Percentiles rank a stretch among this genome's conserved stretches.
phyloP scores from a whole-genome alignment of 1,284 basidiomycete genomes.

The Coriolopsis trogii region DNA sequence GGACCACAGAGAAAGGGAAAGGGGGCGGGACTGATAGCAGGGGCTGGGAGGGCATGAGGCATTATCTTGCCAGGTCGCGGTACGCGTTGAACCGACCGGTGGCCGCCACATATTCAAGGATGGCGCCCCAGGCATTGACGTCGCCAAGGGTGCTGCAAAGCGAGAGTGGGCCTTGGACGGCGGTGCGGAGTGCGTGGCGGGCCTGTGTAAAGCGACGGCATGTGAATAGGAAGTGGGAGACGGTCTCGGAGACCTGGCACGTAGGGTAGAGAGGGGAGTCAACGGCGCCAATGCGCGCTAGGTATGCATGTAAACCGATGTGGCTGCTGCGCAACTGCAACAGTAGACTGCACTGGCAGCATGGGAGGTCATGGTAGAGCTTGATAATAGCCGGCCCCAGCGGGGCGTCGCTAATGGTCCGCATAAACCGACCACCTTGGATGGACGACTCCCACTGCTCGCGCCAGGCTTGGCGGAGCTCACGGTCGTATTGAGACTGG shows the following conservation, averaged over 20 bases:
- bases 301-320: conserved; percentile 4
- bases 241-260: conserved; percentile 1
- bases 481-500: background rate
- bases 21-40: background rate
- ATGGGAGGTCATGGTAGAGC: background rate
- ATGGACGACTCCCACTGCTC: background rate
- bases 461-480: background rate
- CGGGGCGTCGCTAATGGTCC: background rate
- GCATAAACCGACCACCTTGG: background rate
- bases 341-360: conserved; percentile 4
- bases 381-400: background rate
- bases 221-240: conserved; percentile 1
- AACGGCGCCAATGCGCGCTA: background rate
- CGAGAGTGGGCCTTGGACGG: background rate
- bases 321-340: conserved; percentile 5
- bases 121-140: background rate
- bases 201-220: background rate
- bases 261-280: conserved; percentile 2
- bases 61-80: background rate
- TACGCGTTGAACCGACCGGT: conserved; percentile 4
- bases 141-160: background rate
- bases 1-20: too few species aligned
- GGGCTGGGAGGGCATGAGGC: background rate
- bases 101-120: conserved; percentile 1
- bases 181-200: background rate